Conservation (phyloP, 2,329 filamentous ascomycete species). For the Paecilomyces fulvus region DNA sequence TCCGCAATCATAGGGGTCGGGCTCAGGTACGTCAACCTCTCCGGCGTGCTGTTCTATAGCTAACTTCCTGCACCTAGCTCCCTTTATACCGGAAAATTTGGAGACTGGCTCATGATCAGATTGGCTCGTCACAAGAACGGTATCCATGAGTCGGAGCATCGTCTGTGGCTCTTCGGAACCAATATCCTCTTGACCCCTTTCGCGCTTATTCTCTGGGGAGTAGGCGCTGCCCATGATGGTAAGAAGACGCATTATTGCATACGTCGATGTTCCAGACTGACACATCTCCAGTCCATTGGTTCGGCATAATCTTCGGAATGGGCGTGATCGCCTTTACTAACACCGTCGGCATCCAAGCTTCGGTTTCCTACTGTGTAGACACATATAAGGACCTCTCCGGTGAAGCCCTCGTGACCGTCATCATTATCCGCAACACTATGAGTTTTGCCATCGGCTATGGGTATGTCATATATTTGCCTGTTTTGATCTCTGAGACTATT, state of each 20-base stretch:
- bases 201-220: conserved; percentile 23
- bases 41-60: neutral
- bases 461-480: neutral
- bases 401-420: conserved; percentile 44
- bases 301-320: conserved; percentile 43
- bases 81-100: conserved; percentile 11
- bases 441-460: conserved; percentile 36
- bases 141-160: conserved; percentile 18
- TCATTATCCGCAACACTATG: conserved; percentile 38
- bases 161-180: conserved; percentile 13
- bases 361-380: conserved; percentile 42
- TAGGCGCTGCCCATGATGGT: conserved; percentile 38
- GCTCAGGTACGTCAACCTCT: conserved; percentile 4
- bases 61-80: neutral
- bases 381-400: conserved; percentile 41
- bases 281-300: conserved; percentile 34
- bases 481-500: neutral
- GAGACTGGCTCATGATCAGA: conserved; percentile 15
- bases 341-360: conserved; percentile 36
- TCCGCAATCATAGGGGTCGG: conserved; percentile 9
- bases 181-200: conserved; percentile 6
- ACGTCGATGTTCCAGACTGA: neutral
- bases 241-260: neutral
- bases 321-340: conserved; percentile 38
- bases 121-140: conserved; percentile 15